A percentile compares a stretch with the other conserved stretches of the same genome.
These are phyloP conservation scores for Candida peoriensis DNA, from an alignment of 805 yeast species.

Conservation along the genomic window DNA sequence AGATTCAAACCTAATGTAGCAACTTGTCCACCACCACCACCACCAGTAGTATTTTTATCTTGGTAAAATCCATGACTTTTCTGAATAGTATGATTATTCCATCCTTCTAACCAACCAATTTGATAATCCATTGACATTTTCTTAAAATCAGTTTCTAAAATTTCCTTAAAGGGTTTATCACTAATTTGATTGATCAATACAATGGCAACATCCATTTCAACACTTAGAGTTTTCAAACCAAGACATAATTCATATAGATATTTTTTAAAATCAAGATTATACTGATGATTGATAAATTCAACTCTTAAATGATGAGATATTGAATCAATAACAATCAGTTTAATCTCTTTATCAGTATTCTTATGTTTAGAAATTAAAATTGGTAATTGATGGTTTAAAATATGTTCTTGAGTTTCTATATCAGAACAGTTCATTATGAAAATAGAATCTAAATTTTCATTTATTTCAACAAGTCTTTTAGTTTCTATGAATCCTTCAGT, in stretches of 20 bases:
- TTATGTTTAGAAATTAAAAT: no score
- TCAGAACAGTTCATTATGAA: slow-evolving; percentile 58
- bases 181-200: slow-evolving; percentile 79
- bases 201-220: slow-evolving; percentile 47
- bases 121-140: slow-evolving; percentile 53
- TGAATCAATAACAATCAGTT: slow-evolving; percentile 70
- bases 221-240: slow-evolving; percentile 45
- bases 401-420: slow-evolving; percentile 69
- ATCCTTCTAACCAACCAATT: slow-evolving; percentile 68
- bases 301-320: slow-evolving; percentile 77
- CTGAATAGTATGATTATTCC: slow-evolving; percentile 46
- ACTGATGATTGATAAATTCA: slow-evolving; percentile 41
- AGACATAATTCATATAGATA: slow-evolving; percentile 38
- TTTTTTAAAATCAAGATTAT: slow-evolving; percentile 38
- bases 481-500: slow-evolving; percentile 77
- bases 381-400: slow-evolving; percentile 66
- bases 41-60: slow-evolving; percentile 7
- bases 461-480: slow-evolving; percentile 49
- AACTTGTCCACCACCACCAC: slow-evolving; percentile 23
- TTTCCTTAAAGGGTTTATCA: slow-evolving; percentile 40
- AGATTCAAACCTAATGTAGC: slow-evolving; percentile 56
- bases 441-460: slow-evolving; percentile 34
- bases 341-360: slow-evolving; percentile 35
- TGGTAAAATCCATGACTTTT: slow-evolving; percentile 28
- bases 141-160: slow-evolving; percentile 19